Conservation (phyloP, 1,139 yeast species). For the Suhomyces bolitotheri region DNA sequence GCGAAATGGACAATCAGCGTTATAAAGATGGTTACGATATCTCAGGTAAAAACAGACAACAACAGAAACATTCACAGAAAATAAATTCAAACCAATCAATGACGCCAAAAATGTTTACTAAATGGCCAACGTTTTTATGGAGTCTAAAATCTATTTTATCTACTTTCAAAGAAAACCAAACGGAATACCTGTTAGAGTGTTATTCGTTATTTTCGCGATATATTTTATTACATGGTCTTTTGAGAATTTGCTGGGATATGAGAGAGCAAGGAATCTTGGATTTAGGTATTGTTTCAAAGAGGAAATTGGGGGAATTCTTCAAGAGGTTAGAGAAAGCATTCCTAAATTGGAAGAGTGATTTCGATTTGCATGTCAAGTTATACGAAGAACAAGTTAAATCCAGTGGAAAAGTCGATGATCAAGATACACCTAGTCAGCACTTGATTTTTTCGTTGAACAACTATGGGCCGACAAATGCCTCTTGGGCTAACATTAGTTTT, state of each 20-base stretch:
- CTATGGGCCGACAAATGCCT: conserved; percentile 2
- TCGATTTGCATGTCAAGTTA: conserved; percentile 2
- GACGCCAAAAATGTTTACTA: not conserved
- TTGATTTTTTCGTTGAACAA: conserved; percentile 1
- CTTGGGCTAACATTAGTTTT: conserved; percentile 2
- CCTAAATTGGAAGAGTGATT: conserved; percentile 1
- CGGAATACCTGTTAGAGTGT: conserved; percentile 2
- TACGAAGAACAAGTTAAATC: conserved; percentile 2
- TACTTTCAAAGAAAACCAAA: not conserved
- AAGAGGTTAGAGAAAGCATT: conserved; percentile 1
- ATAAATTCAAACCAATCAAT: not conserved
- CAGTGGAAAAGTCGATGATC: not conserved
- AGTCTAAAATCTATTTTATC: not conserved
- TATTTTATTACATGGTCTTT: conserved; percentile 1
- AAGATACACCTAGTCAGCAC: not conserved
- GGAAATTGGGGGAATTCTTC: conserved; percentile 1
- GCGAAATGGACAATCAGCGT: not conserved
- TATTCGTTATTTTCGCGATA: conserved; percentile 1
- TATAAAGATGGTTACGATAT: not conserved
- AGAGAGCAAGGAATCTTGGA: conserved; percentile 1
- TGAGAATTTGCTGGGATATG: conserved; percentile 3
- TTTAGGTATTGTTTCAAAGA: conserved; percentile 1
- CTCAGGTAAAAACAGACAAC: not conserved
- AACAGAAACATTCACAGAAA: not conserved
- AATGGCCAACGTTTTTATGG: conserved; percentile 2